Base-by-base conservation (phyloP, 225 moss, liverwort and hornwort species). In the Asterella californica region DNA sequence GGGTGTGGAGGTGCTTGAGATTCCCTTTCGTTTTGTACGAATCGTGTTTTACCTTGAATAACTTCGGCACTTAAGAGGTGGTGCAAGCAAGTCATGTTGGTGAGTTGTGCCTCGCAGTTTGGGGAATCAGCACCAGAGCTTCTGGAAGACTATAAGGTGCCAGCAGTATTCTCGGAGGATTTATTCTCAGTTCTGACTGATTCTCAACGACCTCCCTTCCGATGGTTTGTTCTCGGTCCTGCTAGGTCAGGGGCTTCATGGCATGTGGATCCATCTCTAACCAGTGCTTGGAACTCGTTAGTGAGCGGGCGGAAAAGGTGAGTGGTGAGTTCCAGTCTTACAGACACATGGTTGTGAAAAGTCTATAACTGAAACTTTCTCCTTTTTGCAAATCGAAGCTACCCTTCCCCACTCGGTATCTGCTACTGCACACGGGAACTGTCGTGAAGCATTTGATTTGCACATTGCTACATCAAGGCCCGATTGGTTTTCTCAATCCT, bases 241-340 rank as follows among this genome's bases (percentile, higher is more conserved):
- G 87, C 92, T 55, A 87, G 95, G 81, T 99, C 99, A 81, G 99
- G 99, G 84, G 99, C 95, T 78, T 92, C 95, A 79, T 99, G 99
- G 99, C 99, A 99, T 86, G 99, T 99, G 68, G 99, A 95, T 87
- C 99, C 99, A 87, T 94, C 93, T 47, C 91, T 99, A 42, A 99
- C 95, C 32, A 95, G 99, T 88, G 99, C 99, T 82, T 99, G 99
- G 99, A 99, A 99, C 75, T 85, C 95, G 78, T 86, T 99, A 78
- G 86, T 99, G 65, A 86, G 90, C 74, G 99, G 99, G 34, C 92
- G 95, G 83, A 99, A 99, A 85, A 95, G 99, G 99, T 95, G 83
- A 77, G 84, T 70, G 53, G 57, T 82, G 48, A 57, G 61, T 72
- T 57, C 72, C 59, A 74, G 45, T 54, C 80, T 50, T 74, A 38